These are phyloP conservation scores for Rhodosporidiobolus sp. DNA, from an alignment of 768 basidiomycete genomes.

Conservation along the genomic window DNA sequence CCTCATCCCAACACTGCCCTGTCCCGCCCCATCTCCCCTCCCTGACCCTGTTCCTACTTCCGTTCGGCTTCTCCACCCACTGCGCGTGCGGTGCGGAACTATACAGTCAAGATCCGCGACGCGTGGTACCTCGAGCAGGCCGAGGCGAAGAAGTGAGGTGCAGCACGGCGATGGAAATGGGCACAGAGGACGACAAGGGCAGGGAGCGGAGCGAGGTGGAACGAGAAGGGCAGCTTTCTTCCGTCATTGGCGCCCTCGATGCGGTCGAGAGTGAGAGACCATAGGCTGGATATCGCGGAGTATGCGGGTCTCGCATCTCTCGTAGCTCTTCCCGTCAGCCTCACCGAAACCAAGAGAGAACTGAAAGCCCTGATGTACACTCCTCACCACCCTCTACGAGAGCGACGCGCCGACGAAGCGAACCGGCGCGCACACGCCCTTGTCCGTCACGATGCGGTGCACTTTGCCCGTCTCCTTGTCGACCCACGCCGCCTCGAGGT, in stretches of 20 bases:
- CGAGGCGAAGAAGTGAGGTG: constrained; percentile 2
- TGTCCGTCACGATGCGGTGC: constrained; percentile 80
- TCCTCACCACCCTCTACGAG: constrained; percentile 58
- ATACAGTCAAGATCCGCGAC: constrained; percentile 16
- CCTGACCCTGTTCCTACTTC: not conserved
- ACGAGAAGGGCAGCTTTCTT: too few species aligned
- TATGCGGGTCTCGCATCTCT: too few species aligned
- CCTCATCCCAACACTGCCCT: not conserved
- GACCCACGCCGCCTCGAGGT: constrained; percentile 86
- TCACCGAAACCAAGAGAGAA: too few species aligned
- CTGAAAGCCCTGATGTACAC: not conserved
- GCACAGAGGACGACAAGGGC: too few species aligned
- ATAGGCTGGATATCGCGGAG: too few species aligned
- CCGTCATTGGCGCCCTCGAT: too few species aligned
- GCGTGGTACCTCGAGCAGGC: constrained; percentile 16
- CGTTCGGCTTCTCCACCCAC: not conserved
- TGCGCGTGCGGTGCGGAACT: not conserved
- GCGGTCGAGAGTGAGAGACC: too few species aligned
- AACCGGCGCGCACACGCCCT: constrained; percentile 74
- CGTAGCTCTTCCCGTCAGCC: too few species aligned
- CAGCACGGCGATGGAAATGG: not conserved
- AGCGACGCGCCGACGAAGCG: constrained; percentile 85
- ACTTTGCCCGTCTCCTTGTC: constrained; percentile 66
- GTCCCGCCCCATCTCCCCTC: not conserved
- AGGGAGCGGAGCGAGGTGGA: too few species aligned